Evolutionary conservation across 192 early-diverging fungal species (phyloP).

Genomic region (Gaertneriomyces semiglobifer): DNA sequence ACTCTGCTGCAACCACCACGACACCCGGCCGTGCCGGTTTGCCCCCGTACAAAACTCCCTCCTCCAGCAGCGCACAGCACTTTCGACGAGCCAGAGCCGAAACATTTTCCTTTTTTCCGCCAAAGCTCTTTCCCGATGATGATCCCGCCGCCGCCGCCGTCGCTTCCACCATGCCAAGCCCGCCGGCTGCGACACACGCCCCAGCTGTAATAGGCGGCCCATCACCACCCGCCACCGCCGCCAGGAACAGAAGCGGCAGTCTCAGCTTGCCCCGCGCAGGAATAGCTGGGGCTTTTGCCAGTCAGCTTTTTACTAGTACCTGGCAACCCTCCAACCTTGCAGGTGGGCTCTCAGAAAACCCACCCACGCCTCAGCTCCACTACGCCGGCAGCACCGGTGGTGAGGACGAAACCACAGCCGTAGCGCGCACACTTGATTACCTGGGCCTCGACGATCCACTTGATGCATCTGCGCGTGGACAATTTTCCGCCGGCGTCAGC

Average conservation of each 20-base stretch:
- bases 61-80: no score
- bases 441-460: slow-evolving; percentile 64
- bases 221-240: background rate
- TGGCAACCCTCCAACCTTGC: slow-evolving; percentile 51
- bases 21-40: no score
- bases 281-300: slow-evolving; percentile 56
- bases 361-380: slow-evolving; percentile 1
- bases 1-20: no score
- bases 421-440: slow-evolving; percentile 65
- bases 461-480: slow-evolving; percentile 2
- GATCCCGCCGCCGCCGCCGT: slow-evolving; percentile 4
- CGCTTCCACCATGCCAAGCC: no score
- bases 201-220: background rate
- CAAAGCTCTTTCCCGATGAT: slow-evolving; percentile 36
- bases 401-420: slow-evolving; percentile 54
- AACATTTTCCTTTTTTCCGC: slow-evolving; percentile 45
- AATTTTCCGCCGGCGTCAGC: background rate
- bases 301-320: slow-evolving; percentile 56
- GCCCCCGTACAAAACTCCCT: no score
- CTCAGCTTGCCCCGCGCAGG: slow-evolving; percentile 31
- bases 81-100: slow-evolving; percentile 40
- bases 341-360: background rate
- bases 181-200: background rate
- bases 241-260: slow-evolving; percentile 52
- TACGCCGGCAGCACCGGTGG: slow-evolving; percentile 26